Evolutionary conservation across 1,284 basidiomycete genomes (phyloP).

Genomic region (Agroathelia rolfsii): DNA sequence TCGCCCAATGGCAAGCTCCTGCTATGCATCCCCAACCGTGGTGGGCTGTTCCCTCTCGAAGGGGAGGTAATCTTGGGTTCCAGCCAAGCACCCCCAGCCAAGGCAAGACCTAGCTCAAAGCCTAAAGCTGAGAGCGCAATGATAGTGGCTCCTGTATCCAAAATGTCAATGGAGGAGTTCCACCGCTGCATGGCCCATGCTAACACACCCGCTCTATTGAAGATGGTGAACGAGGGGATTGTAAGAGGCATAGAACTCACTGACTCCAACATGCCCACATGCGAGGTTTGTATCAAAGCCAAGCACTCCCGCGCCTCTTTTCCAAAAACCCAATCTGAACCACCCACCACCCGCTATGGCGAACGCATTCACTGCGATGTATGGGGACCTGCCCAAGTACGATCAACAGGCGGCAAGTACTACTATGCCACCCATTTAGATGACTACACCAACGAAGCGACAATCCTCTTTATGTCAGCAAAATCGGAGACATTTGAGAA

Average conservation of each 20-base stretch:
- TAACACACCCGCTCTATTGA: conserved; percentile 14
- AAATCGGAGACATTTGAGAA: conserved; percentile 12
- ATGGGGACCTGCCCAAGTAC: conserved; percentile 5
- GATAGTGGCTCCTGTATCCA: no score
- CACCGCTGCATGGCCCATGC: conserved; percentile 30
- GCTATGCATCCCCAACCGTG: no score
- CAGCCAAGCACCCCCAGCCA: no score
- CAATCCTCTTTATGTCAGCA: background rate
- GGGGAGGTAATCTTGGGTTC: no score
- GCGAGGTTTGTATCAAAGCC: conserved; percentile 24
- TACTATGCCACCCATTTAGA: conserved; percentile 4
- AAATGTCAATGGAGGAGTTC: no score
- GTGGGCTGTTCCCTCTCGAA: no score
- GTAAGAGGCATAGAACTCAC: conserved; percentile 21
- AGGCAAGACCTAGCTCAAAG: no score
- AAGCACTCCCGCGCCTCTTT: conserved; percentile 22
- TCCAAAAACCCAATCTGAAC: conserved; percentile 17
- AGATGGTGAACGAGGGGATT: conserved; percentile 18
- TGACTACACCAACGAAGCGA: conserved; percentile 1
- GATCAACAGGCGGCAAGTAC: background rate
- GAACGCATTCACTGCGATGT: conserved; percentile 19
- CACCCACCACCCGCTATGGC: conserved; percentile 13
- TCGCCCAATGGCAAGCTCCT: no score
- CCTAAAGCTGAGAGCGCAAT: no score
- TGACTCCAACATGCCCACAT: conserved; percentile 16